Conservation (phyloP, 805 yeast species). For the Cephaloascus fragrans region DNA sequence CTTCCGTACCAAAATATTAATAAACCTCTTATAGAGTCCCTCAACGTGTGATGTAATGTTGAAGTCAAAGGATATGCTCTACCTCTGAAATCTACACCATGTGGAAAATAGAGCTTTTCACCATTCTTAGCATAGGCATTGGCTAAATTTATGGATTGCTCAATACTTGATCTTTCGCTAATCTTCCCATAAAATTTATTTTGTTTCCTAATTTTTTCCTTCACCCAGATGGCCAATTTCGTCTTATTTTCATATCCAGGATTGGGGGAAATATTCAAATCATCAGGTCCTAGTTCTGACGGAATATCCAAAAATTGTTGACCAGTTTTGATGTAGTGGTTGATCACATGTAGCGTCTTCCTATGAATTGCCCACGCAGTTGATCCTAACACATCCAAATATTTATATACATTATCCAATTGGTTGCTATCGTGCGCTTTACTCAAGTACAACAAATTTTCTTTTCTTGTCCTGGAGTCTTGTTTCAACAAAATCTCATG, state of each 20-base stretch:
- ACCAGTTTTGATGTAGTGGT: slow-evolving; percentile 11
- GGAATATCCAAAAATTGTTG: slow-evolving; percentile 15
- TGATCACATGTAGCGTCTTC: slow-evolving; percentile 12
- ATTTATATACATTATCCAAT: slow-evolving; percentile 16
- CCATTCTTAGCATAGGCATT: slow-evolving; percentile 19
- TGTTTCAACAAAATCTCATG: slow-evolving; percentile 15
- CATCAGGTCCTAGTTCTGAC: slow-evolving; percentile 3
- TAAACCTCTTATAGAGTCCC: slow-evolving; percentile 21
- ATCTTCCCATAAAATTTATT: slow-evolving; percentile 7
- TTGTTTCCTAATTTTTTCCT: not conserved
- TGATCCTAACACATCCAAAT: slow-evolving; percentile 18
- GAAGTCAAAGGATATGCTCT: slow-evolving; percentile 29
- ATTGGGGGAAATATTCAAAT: slow-evolving; percentile 1
- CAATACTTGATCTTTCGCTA: slow-evolving; percentile 6
- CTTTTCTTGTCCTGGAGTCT: slow-evolving; percentile 5
- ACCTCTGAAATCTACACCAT: slow-evolving; percentile 28
- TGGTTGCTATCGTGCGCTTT: slow-evolving; percentile 22
- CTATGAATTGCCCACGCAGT: slow-evolving; percentile 27
- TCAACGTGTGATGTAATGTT: slow-evolving; percentile 21
- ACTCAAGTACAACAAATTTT: slow-evolving; percentile 11
- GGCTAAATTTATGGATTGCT: slow-evolving; percentile 8
- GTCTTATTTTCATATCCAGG: not conserved
- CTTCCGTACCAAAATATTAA: slow-evolving; percentile 27
- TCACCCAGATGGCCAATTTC: not conserved
- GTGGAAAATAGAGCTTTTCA: slow-evolving; percentile 26